Evolutionary conservation across 176 grass and related monocot genomes (phyloP).

Genomic region (Carex scoparia): DNA sequence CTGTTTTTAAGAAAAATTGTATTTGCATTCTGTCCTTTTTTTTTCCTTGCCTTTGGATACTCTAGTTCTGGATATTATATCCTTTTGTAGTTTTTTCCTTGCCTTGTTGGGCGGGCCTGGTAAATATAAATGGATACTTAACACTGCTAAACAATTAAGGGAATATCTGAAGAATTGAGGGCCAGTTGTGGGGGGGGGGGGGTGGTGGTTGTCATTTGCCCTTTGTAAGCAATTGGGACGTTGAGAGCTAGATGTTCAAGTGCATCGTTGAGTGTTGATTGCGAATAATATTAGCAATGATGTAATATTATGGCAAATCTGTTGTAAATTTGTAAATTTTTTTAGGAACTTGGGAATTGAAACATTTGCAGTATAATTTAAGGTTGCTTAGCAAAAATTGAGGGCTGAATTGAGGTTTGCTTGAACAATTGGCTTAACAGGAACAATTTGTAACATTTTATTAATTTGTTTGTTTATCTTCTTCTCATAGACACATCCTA

Average conservation of each 20-base stretch:
- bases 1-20: background rate
- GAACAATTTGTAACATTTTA: background rate
- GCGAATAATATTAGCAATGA: background rate
- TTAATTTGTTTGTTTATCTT: slow-evolving; percentile 8
- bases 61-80: background rate
- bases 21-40: background rate
- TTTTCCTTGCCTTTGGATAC: background rate
- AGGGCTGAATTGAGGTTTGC: background rate
- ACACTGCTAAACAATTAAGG: background rate
- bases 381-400: background rate
- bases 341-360: background rate
- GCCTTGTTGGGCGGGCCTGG: background rate
- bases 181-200: background rate
- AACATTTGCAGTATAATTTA: background rate
- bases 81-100: slow-evolving; percentile 19
- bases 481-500: slow-evolving; percentile 83
- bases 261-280: background rate
- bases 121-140: background rate
- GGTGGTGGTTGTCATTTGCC: too few relatives aligned
- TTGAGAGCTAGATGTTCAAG: background rate
- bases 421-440: background rate
- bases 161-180: background rate
- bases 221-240: background rate
- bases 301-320: background rate
- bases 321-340: background rate